These are phyloP conservation scores for Volvox africanus DNA, from an alignment of 139 green algal genomes.

Conservation along the genomic window DNA sequence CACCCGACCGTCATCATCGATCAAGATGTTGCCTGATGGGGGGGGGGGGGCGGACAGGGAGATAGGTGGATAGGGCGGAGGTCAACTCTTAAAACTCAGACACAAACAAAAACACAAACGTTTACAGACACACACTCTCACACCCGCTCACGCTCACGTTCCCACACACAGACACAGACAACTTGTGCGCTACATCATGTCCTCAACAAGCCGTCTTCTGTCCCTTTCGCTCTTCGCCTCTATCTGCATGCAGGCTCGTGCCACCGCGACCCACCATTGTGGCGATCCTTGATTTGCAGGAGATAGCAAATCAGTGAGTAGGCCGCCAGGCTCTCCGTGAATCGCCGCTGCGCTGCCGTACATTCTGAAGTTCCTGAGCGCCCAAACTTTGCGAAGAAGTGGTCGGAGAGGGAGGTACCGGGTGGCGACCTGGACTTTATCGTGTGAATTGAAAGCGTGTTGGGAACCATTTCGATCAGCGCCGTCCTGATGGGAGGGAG, in stretches of 20 bases:
- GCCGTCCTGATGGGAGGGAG: slow-evolving; percentile 73
- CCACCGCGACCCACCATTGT: slow-evolving; percentile 84
- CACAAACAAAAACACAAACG: neutral
- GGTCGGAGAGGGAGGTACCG: slow-evolving; percentile 74
- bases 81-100: neutral
- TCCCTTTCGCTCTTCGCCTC: too few species aligned
- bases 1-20: slow-evolving; percentile 92
- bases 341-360: slow-evolving; percentile 84
- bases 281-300: slow-evolving; percentile 94
- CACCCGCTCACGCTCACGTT: too few species aligned
- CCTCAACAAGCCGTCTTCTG: too few species aligned
- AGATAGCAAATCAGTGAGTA: slow-evolving; percentile 94
- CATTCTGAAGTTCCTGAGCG: slow-evolving; percentile 69
- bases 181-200: too few species aligned
- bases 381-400: slow-evolving; percentile 86
- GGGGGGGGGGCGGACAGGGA: too few species aligned
- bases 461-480: slow-evolving; percentile 97
- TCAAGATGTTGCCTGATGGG: slow-evolving; percentile 91
- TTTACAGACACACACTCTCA: neutral
- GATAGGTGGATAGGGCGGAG: too few species aligned
- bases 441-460: slow-evolving; percentile 93
- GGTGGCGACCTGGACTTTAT: slow-evolving; percentile 83
- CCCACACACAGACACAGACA: too few species aligned
- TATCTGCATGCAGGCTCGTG: too few species aligned
- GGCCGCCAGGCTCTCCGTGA: slow-evolving; percentile 89